Evolutionary conservation across 345 rosid species (phyloP), one percentile per base, ranked within the genome.

Genomic region (Citropsis articulata): DNA sequence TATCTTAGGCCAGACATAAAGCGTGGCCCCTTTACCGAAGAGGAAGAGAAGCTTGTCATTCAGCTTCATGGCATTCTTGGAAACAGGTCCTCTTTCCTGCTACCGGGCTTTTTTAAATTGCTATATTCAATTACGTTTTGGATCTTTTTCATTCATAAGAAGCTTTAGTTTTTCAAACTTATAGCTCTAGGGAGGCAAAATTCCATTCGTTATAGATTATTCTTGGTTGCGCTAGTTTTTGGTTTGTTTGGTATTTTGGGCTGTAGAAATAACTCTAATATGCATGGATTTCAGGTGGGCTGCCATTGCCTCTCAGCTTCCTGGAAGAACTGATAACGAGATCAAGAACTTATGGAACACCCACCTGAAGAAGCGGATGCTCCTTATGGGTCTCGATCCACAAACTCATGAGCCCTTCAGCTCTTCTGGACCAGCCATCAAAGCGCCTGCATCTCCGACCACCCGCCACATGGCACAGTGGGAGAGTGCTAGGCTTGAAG

Each of bases 331-430:
- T 31, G 99, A 94, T 81, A 96, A 94, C 50, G 98, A 96, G 90
- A 89, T 96, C 80, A 94, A 96, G 91, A 96, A 96, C 86, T 82
- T 94, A 25, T 96, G 99, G 99, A 96, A 96, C 89, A 96, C 98
- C 24, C 97, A 96, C 81, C 84, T 96, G 74, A 96, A 92, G 87
- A 96, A 96, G 70, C 94, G 97, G 50, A 92, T 94, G 1, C 78
- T 92, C 22, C 75, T 84, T 56, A 84, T 94, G 98, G 98, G 99
- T 66, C 85, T 96, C 36, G 97, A 96, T 76, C 99, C 98, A 4
- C 89, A 68, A 74, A 94, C 95, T 3, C 99, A 94, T 50, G 89
- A 92, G 85, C 97, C 98, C 6, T 76, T 92, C 38, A 30, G 82
- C 25, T 56, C 83, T 8, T 63, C 73, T 40, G 92, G 92, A 9